phyloP scores from a whole-genome alignment of 192 early-diverging fungal genomes.

The Coemansia sp. region DNA sequence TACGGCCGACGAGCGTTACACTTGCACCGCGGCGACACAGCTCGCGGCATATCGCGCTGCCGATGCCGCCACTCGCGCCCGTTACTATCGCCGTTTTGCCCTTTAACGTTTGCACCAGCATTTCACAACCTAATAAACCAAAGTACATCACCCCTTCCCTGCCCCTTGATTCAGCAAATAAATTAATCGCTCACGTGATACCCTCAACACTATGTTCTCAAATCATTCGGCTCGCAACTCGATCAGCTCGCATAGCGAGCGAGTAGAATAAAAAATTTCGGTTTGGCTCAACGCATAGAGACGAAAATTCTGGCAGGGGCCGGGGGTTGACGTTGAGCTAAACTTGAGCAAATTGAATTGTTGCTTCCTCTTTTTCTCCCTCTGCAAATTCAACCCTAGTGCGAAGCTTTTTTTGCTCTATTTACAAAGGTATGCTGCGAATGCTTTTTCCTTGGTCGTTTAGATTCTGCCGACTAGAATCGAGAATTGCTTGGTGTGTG shows the following conservation, averaged over 20 bases:
- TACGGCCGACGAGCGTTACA: slow-evolving; percentile 61
- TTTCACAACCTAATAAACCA: background rate
- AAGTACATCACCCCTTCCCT: background rate
- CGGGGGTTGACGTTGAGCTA: background rate
- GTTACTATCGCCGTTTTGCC: slow-evolving; percentile 58
- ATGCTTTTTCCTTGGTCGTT: too few species aligned
- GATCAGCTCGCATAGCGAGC: too few species aligned
- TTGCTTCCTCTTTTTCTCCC: slow-evolving; percentile 34
- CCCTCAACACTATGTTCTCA: too few species aligned
- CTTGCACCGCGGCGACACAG: slow-evolving; percentile 62
- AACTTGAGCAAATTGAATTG: background rate
- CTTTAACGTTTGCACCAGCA: slow-evolving; percentile 13
- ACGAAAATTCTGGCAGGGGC: background rate
- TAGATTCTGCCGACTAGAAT: too few species aligned
- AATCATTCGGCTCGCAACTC: background rate
- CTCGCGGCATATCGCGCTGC: slow-evolving; percentile 62
- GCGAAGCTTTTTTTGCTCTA: slow-evolving; percentile 15
- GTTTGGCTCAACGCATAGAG: too few species aligned
- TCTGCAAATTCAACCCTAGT: slow-evolving; percentile 26
- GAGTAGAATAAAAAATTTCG: too few species aligned
- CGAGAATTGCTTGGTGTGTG: too few species aligned
- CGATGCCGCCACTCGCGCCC: slow-evolving; percentile 80
- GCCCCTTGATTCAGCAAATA: too few species aligned
- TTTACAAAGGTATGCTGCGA: slow-evolving; percentile 20
- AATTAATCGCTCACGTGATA: slow-evolving; percentile 21